Percentiles rank a stretch among this genome's conserved stretches.
Conservation (phyloP, 495 filamentous ascomycete species). For the Trichoderma gamsii region DNA sequence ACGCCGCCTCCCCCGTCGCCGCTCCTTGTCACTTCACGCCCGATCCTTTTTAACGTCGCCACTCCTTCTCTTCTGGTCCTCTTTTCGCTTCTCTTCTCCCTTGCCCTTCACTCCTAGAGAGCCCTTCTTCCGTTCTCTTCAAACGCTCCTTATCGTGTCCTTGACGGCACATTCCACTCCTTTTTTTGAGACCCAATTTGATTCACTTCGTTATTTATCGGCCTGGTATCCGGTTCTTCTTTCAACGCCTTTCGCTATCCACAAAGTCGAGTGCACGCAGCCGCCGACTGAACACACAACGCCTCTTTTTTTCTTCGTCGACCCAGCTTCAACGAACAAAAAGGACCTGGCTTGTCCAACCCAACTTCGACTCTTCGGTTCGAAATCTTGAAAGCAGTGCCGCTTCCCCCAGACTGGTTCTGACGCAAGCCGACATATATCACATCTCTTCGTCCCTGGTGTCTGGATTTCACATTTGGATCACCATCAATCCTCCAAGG, state of each 20-base stretch:
- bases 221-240: constrained; percentile 6
- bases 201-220: constrained; percentile 12
- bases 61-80: not conserved
- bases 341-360: not conserved
- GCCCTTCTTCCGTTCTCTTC: not conserved
- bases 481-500: not conserved
- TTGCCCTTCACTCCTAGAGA: constrained; percentile 13
- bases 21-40: not conserved
- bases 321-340: not conserved
- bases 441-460: not conserved
- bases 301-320: not conserved
- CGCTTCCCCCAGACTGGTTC: constrained; percentile 9
- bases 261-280: constrained; percentile 6
- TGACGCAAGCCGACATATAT: constrained; percentile 6
- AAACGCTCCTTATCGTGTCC: constrained; percentile 10
- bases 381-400: not conserved
- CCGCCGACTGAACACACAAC: not conserved
- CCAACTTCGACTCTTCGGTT: not conserved
- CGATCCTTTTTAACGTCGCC: constrained; percentile 13
- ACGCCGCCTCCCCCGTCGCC: not conserved
- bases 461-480: not conserved
- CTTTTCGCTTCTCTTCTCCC: constrained; percentile 2
- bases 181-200: constrained; percentile 5
- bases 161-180: constrained; percentile 12
- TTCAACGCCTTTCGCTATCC: not conserved